Base-by-base conservation (phyloP, 1,139 yeast genomes). In the Blastobotrys buckinghamii region DNA sequence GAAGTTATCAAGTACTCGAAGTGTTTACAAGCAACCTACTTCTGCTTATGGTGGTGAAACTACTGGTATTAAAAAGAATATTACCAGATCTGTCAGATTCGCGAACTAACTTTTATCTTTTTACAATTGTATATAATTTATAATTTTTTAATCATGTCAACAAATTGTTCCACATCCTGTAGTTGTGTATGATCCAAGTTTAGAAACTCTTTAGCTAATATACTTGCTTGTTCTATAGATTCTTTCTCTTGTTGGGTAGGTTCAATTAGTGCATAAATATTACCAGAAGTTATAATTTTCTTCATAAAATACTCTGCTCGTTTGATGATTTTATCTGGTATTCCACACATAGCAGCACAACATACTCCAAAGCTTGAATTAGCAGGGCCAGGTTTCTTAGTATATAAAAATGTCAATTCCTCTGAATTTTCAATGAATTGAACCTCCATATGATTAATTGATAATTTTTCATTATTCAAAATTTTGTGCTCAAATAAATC, bases 261-360 rank as follows among this genome's bases (percentile, higher is more conserved):
- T 37, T 79, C 83, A 9, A 92, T 89, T 55, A 92, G 85, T 2
- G 69, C 69, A 42, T 71, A 72, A 1, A 81, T 72, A 45, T 29
- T 16, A 6, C 44, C 44, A 15, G 7, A 16, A 1, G 2, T 2
- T 10, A 17, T 24, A 24, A 40, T n/a, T 8, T 40, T 35, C n/a
- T 29, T 30, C 3, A 30, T 36, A 26, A 40, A 26, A 6, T 27
- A 17, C 9, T 40, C 36, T 6, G 44, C 44, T 9, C 44, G 34
- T 7, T 20, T 9, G 1, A 30, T 24, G 5, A 40, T 40, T 22
- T 16, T 20, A n/a, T 40, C 17, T 10, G 35, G 35, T 16, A 92
- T 84, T n/a, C 98, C 98, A 70, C 98, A 94, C 97, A 92, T 92
- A 6, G 94, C 73, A 0, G 98, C 98, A 39, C 92, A 98, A 68